phyloP scores from a whole-genome alignment of 495 filamentous ascomycete genomes.

The Xylaria castorea region DNA sequence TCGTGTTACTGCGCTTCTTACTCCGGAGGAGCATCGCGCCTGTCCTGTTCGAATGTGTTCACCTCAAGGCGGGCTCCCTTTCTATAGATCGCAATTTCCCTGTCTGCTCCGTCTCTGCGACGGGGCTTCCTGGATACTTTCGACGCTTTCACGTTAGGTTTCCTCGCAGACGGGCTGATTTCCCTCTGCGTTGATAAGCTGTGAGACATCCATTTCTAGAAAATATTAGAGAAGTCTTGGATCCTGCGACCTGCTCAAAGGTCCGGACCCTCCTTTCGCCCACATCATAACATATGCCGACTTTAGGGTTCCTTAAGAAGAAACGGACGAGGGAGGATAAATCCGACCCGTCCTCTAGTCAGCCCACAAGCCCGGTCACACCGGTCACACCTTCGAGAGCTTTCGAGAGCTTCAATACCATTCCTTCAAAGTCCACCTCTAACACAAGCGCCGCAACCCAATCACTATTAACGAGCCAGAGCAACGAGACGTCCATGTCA shows the following conservation, averaged over 20 bases:
- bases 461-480: slow-evolving; percentile 33
- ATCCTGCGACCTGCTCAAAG: slow-evolving; percentile 27
- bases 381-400: slow-evolving; percentile 54
- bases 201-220: not conserved
- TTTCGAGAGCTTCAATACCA: slow-evolving; percentile 52
- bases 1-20: not conserved
- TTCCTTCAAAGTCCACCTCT: slow-evolving; percentile 46
- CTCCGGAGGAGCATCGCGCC: slow-evolving; percentile 6
- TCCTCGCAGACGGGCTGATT: not conserved
- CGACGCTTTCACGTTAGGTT: not conserved
- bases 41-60: slow-evolving; percentile 10
- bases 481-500: slow-evolving; percentile 34
- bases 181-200: not conserved
- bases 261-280: slow-evolving; percentile 32
- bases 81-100: not conserved
- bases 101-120: not conserved
- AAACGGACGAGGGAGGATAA: slow-evolving; percentile 86
- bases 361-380: slow-evolving; percentile 67
- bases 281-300: slow-evolving; percentile 65
- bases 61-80: slow-evolving; percentile 1
- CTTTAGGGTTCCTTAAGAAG: slow-evolving; percentile 92
- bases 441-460: slow-evolving; percentile 41
- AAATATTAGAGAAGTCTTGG: not conserved
- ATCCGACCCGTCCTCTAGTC: slow-evolving; percentile 62
- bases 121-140: not conserved